These are phyloP conservation scores for Smittium mucronatum DNA, from an alignment of 371 early-diverging fungal genomes.

Conservation along the genomic window DNA sequence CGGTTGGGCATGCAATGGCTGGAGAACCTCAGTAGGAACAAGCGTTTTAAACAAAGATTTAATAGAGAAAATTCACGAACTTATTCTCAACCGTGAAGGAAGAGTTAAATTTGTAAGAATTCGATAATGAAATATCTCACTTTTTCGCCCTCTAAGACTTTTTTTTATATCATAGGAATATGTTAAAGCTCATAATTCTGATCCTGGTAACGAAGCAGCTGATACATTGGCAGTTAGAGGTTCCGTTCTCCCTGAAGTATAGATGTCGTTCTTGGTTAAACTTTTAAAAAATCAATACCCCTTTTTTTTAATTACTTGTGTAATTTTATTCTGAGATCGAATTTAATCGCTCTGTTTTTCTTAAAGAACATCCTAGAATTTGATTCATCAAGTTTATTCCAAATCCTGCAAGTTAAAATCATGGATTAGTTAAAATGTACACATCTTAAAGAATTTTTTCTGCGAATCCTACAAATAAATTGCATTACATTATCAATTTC, in stretches of 20 bases:
- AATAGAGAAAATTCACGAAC: background rate
- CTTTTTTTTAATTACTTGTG: too few relatives aligned
- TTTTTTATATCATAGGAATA: background rate
- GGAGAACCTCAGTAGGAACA: background rate
- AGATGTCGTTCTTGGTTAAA: too few relatives aligned
- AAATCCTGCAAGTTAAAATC: too few relatives aligned
- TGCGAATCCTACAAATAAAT: too few relatives aligned
- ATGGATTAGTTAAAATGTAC: too few relatives aligned
- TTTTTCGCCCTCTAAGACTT: background rate
- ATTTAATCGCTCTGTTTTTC: too few relatives aligned
- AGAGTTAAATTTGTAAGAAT: slow-evolving; percentile 2
- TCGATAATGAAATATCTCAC: background rate
- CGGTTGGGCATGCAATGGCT: slow-evolving; percentile 4
- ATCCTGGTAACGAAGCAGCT: slow-evolving; percentile 6
- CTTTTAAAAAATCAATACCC: too few relatives aligned
- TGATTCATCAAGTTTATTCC: too few relatives aligned
- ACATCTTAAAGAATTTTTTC: too few relatives aligned
- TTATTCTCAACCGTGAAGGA: background rate
- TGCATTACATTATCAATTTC: too few relatives aligned
- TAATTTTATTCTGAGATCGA: too few relatives aligned
- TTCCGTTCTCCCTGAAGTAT: background rate
- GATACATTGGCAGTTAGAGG: slow-evolving; percentile 10
- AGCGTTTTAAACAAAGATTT: slow-evolving; percentile 3
- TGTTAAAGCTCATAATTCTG: background rate
- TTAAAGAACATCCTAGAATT: too few relatives aligned